Evolutionary conservation across 2,329 filamentous ascomycete genomes (phyloP), one percentile per base, ranked within the genome.

Genomic region (Talaromyces funiculosus): DNA sequence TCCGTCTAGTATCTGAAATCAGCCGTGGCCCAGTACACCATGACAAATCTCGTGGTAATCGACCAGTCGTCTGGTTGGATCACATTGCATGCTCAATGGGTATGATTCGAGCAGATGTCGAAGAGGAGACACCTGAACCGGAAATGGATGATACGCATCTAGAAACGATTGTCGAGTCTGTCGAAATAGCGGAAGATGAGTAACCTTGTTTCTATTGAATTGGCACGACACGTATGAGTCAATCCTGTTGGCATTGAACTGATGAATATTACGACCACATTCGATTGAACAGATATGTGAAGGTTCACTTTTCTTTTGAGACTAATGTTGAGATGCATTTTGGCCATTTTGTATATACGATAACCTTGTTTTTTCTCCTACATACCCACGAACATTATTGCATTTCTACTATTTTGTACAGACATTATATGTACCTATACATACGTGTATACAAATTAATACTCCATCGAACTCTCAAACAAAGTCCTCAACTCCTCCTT

Each of bases 401-500:
- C 26, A 47, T 47, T n/a, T 47, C n/a, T 35, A 20, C 18, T 3
- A 18, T 33, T 26, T n/a, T 51, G n/a, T 51, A 33, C 47, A 51
- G n/a, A 14, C 12, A 33, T 9, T 4, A 35, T 35, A 22, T 33
- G 1, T 12, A 33, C n/a, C 10, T 22, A 33, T 16, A 14, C 16
- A 20, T 8, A 8, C 26, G n/a, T 12, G 18, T 49, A 49, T 33
- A 35, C n/a, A 51, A 33, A 7, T 18, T 35, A 51, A 22, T 82
- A 83, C 61, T 78, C 77, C 78, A 85, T 73, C 29, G 82, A 79
- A 66, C 82, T 75, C 68, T 92, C 89, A 74, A 93, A 90, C 64
- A 94, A 71, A 10, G 71, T 74, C 64, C 85, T 81, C 68, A 94
- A 74, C 75, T 92, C 87, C 60, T 90, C 88, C 72, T 83, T 86